Evolutionary conservation across 441 rosid genomes (phyloP), one percentile per base, ranked within the genome.

Genomic region (Aleurites moluccanus): DNA sequence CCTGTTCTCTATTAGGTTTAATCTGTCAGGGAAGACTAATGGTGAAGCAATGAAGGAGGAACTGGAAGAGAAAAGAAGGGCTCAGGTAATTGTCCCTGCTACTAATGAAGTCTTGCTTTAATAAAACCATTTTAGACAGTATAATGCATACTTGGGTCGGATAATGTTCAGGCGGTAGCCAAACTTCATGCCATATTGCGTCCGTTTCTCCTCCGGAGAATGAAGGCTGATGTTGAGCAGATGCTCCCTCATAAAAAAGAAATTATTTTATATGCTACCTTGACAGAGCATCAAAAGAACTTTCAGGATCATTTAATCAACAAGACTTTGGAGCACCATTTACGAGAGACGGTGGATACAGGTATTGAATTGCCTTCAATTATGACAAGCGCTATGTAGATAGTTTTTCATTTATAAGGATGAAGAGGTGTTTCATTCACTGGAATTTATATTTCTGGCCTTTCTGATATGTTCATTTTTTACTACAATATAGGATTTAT

Each of bases 131-230:
- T 67, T 60, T 52, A 28, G 13, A 6, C 25, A 10, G 61, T 67
- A 33, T 64, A 55, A 20, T 65, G 30, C 3, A 56, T 70, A 23
- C 25, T 33, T 50, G 27, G 65, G 44, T 76, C 70, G 67, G 6
- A 60, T 86, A 70, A 63, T 68, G 27, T 80, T 56, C 86, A 96
- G 99, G 92, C 92, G 78, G 94, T 96, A 35, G 90, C 91, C 20
- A 96, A 96, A 83, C 98, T 96, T 66, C 99, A 96, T 85, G 87
- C 86, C 74, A 96, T 96, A 75, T 81, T 96, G 79, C 97, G 98
- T 16, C 99, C 99, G 10, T 96, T 96, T 83, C 95, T 96, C 81
- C 96, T 96, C 59, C 90, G 98, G 69, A 85, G 99, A 81, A 81
- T 96, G 97, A 96, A 96, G 78, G 56, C 89, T 86, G 99, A 96